These are phyloP conservation scores for Xerophyta viscosa DNA, from an alignment of 106 monocot genomes.

Conservation along the genomic window DNA sequence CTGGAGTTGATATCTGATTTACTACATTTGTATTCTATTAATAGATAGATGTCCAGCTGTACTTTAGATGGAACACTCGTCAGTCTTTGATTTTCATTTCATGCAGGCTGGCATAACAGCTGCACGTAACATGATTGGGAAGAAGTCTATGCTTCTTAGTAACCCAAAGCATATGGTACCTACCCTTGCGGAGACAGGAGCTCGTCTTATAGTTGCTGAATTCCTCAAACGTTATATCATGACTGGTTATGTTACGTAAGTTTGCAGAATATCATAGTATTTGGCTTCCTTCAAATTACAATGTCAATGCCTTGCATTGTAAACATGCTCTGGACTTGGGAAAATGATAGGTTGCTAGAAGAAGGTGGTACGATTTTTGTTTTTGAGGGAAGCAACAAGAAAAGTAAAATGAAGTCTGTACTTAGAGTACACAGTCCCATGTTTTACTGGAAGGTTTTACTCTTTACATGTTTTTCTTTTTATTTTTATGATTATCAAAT, in stretches of 20 bases:
- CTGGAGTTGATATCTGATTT: too few species aligned
- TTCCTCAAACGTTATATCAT: slow-evolving; percentile 59
- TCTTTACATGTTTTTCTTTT: too few species aligned
- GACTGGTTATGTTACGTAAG: slow-evolving; percentile 65
- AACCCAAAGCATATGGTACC: slow-evolving; percentile 68
- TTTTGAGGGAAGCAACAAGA: slow-evolving; percentile 45
- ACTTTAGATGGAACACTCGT: too few species aligned
- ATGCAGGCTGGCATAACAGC: slow-evolving; percentile 63
- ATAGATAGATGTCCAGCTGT: background rate
- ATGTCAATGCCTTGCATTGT: too few species aligned
- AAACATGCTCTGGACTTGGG: too few species aligned
- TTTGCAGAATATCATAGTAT: slow-evolving; percentile 4
- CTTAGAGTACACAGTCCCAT: slow-evolving; percentile 67
- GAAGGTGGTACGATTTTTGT: slow-evolving; percentile 77
- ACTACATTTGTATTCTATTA: too few species aligned
- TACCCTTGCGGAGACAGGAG: slow-evolving; percentile 70
- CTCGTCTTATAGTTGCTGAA: slow-evolving; percentile 48
- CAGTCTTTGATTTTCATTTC: background rate
- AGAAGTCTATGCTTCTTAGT: slow-evolving; percentile 26
- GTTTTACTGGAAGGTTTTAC: slow-evolving; percentile 93
- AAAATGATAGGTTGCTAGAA: slow-evolving; percentile 62
- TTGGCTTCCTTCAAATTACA: too few species aligned
- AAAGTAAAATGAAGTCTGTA: slow-evolving; percentile 39
- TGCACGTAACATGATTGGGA: slow-evolving; percentile 47
- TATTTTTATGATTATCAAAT: too few species aligned